Evolutionary conservation across 192 early-diverging fungal genomes (phyloP).

Genomic region (Backusella psychrophila): DNA sequence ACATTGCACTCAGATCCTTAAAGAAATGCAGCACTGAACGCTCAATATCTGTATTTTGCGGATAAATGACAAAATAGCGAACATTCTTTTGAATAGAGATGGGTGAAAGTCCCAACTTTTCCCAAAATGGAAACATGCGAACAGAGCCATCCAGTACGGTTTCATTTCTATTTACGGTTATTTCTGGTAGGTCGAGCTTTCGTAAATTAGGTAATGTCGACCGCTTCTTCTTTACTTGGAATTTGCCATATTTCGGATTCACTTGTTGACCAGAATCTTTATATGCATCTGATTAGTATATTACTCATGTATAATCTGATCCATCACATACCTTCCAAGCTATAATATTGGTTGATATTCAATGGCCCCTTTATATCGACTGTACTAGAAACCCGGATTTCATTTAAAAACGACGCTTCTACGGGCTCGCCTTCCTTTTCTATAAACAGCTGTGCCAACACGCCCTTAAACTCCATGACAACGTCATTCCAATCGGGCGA

Average conservation of each 20-base stretch:
- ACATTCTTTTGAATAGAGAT: constrained; percentile 44
- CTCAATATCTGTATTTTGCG: constrained; percentile 38
- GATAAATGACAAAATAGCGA: constrained; percentile 48
- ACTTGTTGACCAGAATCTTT: constrained; percentile 35
- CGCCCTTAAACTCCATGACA: constrained; percentile 16
- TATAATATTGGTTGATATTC: constrained; percentile 38
- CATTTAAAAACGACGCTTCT: background rate
- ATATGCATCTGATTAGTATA: too few relatives aligned
- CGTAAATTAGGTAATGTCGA: constrained; percentile 34
- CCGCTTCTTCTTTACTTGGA: constrained; percentile 45
- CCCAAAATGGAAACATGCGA: constrained; percentile 49
- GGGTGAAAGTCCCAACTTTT: constrained; percentile 48
- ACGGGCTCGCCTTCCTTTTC: background rate
- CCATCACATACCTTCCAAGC: constrained; percentile 16
- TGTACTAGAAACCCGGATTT: background rate
- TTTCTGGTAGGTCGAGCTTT: constrained; percentile 36
- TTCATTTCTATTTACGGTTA: constrained; percentile 44
- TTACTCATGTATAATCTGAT: too few relatives aligned
- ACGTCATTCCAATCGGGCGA: constrained; percentile 2
- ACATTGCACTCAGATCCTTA: constrained; percentile 41
- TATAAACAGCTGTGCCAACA: constrained; percentile 13
- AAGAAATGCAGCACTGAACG: constrained; percentile 36
- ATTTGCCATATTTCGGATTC: constrained; percentile 51
- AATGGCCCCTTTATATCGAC: constrained; percentile 34
- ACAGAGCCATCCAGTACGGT: constrained; percentile 47